A percentile compares a stretch with the other conserved stretches of the same genome.
phyloP scores from a whole-genome alignment of 2,329 filamentous ascomycete species.

The Aspergillus versicolor region DNA sequence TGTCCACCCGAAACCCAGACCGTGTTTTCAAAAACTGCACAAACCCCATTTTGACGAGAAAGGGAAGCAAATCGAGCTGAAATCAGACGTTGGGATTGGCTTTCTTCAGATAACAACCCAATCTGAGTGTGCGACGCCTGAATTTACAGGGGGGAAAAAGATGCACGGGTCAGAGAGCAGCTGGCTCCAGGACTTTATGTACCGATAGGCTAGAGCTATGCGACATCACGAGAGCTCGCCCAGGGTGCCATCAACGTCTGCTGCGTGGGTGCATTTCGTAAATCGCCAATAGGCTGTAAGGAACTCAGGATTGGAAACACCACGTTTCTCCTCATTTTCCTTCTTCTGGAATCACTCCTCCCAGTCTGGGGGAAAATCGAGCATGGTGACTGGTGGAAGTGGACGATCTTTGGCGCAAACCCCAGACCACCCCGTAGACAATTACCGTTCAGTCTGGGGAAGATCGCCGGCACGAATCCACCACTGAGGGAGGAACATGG shows the following conservation, averaged over 20 bases:
- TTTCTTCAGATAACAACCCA: neutral
- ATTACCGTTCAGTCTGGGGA: slow-evolving; percentile 13
- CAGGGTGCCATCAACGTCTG: neutral
- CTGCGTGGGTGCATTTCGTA: neutral
- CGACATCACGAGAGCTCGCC: slow-evolving; percentile 3
- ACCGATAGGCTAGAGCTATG: neutral
- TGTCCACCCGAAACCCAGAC: slow-evolving; percentile 34
- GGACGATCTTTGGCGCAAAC: neutral
- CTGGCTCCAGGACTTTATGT: slow-evolving; percentile 2
- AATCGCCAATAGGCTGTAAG: neutral
- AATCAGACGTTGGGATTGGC: neutral
- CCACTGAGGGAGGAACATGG: slow-evolving; percentile 8
- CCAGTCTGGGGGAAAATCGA: neutral
- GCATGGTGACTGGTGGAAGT: slow-evolving; percentile 4
- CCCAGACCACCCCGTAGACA: slow-evolving; percentile 4
- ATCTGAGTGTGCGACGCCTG: neutral
- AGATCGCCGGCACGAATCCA: slow-evolving; percentile 18
- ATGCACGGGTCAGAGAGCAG: neutral
- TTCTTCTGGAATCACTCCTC: neutral
- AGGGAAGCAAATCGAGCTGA: neutral
- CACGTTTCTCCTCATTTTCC: slow-evolving; percentile 1
- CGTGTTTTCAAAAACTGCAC: slow-evolving; percentile 29
- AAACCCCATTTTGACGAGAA: slow-evolving; percentile 26
- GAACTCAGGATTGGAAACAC: neutral
- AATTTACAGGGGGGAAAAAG: neutral